Base-by-base conservation (phyloP, 306 rosid species). In the Medicago ruthenica region DNA sequence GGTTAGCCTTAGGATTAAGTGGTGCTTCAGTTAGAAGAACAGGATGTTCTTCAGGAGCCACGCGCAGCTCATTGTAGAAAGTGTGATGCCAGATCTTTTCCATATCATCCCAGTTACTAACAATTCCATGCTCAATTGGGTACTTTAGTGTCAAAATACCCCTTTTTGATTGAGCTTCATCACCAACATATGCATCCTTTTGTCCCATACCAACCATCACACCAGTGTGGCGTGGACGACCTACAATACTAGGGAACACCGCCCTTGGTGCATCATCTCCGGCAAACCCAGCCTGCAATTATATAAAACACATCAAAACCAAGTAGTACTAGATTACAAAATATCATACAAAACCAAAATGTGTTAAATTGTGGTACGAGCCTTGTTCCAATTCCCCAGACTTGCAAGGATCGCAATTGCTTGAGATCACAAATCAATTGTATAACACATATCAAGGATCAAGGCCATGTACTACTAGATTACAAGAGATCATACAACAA, bases 181-280 rank as follows among this genome's bases (percentile, higher is more conserved):
- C 98, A 20, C 98, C 97, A 20, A 93, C 98, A 82, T 93, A 93
- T 53, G 97, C 98, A 82, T 93, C 98, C 84, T 93, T 93, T 67
- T 93, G 98, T 47, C 98, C 98, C 98, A 93, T 93, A 9, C 98
- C 98, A 77, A 93, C 98, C 98, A 93, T 93, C 84, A 93, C 98
- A 60, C 98, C 98, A 0, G 98, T 93, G 85, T 93, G 98, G 21
- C 98, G 92, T 11, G 97, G 98, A 27, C 98, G 98, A 18, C 98
- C 97, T 4, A 94, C 97, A 67, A 94, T 94, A 84, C 98, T 94
- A 62, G 98, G 98, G 80, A 94, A 94, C 34, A 94, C 98, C 17
- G 97, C 98, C 88, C 98, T 87, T 48, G 98, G 98, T 20, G 98
- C 98, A 87, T 94, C 97, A 61, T 94, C 98, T 67, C 97, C 98